Percentiles rank a stretch among this genome's conserved stretches.
Evolutionary conservation across 2,329 filamentous ascomycete species (phyloP).

Genomic region (Aspergillus hortae): DNA sequence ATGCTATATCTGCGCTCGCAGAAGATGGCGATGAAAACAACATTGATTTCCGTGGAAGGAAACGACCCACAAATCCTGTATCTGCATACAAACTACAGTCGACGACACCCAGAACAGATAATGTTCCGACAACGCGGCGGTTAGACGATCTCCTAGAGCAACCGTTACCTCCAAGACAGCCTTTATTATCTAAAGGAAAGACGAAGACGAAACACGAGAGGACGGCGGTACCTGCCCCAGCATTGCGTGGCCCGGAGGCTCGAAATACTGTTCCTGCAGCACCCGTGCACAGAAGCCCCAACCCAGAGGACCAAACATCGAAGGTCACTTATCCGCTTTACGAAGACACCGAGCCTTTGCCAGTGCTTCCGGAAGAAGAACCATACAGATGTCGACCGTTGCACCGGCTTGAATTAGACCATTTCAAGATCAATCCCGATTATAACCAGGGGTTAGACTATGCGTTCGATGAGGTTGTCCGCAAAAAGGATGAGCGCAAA

Average conservation of each 20-base stretch:
- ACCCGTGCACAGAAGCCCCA: background rate
- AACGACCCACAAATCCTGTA: background rate
- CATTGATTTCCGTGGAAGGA: background rate
- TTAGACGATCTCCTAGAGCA: constrained; percentile 31
- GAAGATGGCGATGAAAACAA: constrained; percentile 47
- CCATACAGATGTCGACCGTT: constrained; percentile 58
- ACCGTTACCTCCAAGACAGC: constrained; percentile 21
- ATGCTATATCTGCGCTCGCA: constrained; percentile 44
- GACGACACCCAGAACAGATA: background rate
- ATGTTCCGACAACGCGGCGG: constrained; percentile 17
- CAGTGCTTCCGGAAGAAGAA: constrained; percentile 29
- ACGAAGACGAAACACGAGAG: background rate
- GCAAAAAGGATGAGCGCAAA: constrained; percentile 65
- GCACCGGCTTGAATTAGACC: constrained; percentile 57
- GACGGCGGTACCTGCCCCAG: background rate
- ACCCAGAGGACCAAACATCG: background rate
- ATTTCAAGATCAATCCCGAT: constrained; percentile 79
- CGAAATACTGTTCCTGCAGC: background rate
- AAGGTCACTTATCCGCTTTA: background rate
- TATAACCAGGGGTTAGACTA: constrained; percentile 68
- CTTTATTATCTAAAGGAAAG: constrained; percentile 8
- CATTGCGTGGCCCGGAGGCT: background rate
- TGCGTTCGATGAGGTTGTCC: constrained; percentile 72
- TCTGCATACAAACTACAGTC: background rate
- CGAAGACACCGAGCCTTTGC: background rate